These are phyloP conservation scores for Triticum urartu DNA, from an alignment of 176 grass and related monocot species.

Conservation along the genomic window DNA sequence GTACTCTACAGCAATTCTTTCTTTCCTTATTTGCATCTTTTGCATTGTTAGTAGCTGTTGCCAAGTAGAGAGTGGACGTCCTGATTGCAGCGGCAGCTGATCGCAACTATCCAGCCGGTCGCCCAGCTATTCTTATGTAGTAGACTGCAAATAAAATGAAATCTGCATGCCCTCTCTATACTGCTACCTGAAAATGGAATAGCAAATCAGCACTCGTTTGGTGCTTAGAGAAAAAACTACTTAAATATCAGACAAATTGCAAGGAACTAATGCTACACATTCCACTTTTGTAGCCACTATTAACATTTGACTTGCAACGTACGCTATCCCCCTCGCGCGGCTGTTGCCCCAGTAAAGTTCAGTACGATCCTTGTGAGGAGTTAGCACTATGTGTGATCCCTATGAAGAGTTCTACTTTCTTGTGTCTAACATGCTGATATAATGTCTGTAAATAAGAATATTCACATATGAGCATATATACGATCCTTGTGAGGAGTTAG, in stretches of 20 bases:
- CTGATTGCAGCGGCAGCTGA: too few species aligned
- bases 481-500: neutral
- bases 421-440: neutral
- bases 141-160: neutral
- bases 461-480: neutral
- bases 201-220: constrained; percentile 1
- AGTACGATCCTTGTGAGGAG: neutral
- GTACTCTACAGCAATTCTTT: neutral
- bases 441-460: neutral
- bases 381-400: neutral
- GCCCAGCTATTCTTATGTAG: neutral
- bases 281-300: neutral
- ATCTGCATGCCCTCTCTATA: neutral
- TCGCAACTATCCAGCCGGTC: too few species aligned
- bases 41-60: neutral
- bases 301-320: too few species aligned
- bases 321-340: too few species aligned
- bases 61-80: neutral
- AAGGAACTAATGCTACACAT: neutral
- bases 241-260: neutral
- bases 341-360: neutral
- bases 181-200: neutral
- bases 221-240: neutral
- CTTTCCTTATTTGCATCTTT: constrained; percentile 10
- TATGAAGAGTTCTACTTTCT: constrained; percentile 1